Evolutionary conservation across 169 alveolate species (phyloP), one percentile per base, ranked within the genome.

Genomic region (Plasmodium yoelii): DNA sequence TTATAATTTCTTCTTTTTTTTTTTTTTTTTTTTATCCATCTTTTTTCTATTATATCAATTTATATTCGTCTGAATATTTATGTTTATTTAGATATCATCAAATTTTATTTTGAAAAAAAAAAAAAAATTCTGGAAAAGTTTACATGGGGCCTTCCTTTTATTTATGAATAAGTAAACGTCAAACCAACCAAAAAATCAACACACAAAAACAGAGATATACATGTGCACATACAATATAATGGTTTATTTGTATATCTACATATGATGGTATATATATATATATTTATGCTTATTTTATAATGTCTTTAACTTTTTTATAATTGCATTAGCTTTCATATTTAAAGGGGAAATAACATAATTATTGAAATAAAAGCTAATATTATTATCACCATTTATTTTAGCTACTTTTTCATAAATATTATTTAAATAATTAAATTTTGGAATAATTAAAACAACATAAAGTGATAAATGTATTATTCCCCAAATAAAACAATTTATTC

Each of bases 301-400:
- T 4, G 72, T 59, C 63, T 59, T 73, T 46, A 73, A 28, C n/a
- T 73, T 73, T 44, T 73, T 73, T 2, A 73, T 19, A 73, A 73
- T 59, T 42, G 57, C 60, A 60, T 34, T 73, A 51, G 60, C 71
- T 51, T 73, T 10, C 10, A 15, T 44, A 64, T 73, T 73, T 22
- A 73, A 64, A 1, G 87, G 87, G 22, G 57, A 59, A 1, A 73
- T 49, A 28, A 73, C 7, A 15, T 73, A 73, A 1, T 73, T 73
- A 18, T 73, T 73, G 55, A 15, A 18, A 15, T 57, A 73, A 7
- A 73, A 51, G 8, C 63, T 44, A 22, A 73, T 28, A 73, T 73
- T 73, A 64, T 73, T 73, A 28, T 73, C 73, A 15, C 67, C 60
- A 28, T 56, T 73, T 7, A 73, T n/a, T 64, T 73, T 73, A 15